Base-by-base conservation (phyloP, 768 basidiomycete genomes). In the Pholiota microspora region DNA sequence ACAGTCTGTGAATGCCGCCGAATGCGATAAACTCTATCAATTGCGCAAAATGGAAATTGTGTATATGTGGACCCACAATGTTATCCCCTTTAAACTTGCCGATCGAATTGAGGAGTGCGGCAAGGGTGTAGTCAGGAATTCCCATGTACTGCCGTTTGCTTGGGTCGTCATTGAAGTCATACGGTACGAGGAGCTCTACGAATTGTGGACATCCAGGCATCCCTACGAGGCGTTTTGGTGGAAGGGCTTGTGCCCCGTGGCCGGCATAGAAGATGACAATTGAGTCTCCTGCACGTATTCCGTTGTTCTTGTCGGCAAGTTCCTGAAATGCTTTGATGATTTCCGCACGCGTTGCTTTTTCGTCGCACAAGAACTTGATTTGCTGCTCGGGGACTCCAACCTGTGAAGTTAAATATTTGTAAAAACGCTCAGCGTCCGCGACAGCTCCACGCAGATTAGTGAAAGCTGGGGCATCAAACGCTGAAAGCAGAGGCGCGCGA, bases 61-160 rank as follows among this genome's bases (percentile, higher is more conserved):
- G 10, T 28, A 42, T 34, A 2, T 2, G 23, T 10, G 36, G 18
- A 56, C 51, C 27, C 13, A 61, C 62, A 12, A 63, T 61, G 42
- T 63, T 63, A 36, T 60, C 51, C 13, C 62, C 62, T 36, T 57
- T 60, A 8, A 34, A 29, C n/a, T 53, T 23, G 6, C 55, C 44
- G n/a, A 63, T 44, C n/a, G 35, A 31, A 10, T 51, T 45, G 23
- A 63, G 23, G 2, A 63, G 34, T 1, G 50, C 48, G 4, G 49
- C 57, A 7, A 63, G 12, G 15, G 57, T 57, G 12, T 55, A 52
- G 45, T 63, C 62, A 12, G 51, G 62, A 21, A 51, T 56, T 3
- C 50, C 49, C 25, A 50, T 51, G 3, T 45, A 18, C 24, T 29
- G 3, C 13, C 12, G 29, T 7, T 47, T 13, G 3, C 29, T 27